Evolutionary conservation across 257 asterid genomes (phyloP).

Genomic region (Nicotiana sylvestris): DNA sequence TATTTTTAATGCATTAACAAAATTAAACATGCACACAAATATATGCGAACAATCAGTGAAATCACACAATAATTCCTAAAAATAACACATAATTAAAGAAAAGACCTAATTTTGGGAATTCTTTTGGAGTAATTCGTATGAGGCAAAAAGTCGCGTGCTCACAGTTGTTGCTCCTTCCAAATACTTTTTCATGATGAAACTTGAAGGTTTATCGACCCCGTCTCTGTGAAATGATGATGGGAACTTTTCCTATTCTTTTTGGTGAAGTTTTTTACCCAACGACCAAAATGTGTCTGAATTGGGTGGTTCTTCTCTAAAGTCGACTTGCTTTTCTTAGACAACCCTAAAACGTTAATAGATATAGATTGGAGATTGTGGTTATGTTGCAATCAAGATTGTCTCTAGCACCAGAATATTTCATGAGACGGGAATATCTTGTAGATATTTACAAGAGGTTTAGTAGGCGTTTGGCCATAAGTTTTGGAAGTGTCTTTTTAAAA

Average conservation of each 20-base stretch:
- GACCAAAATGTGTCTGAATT: background rate
- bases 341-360: background rate
- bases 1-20: too few relatives aligned
- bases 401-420: background rate
- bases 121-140: too few relatives aligned
- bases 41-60: too few relatives aligned
- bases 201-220: conserved; percentile 60
- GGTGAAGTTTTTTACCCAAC: background rate
- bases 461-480: too few relatives aligned
- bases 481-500: too few relatives aligned
- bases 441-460: background rate
- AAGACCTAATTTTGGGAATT: too few relatives aligned
- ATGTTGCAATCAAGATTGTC: background rate
- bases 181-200: conserved; percentile 70
- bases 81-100: too few relatives aligned
- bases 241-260: background rate
- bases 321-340: background rate
- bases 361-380: background rate
- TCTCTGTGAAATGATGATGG: background rate
- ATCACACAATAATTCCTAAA: too few relatives aligned
- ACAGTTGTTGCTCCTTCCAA: conserved; percentile 41
- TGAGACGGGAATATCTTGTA: background rate
- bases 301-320: background rate
- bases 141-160: too few relatives aligned
- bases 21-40: too few relatives aligned